Evolutionary conservation across 345 rosid genomes (phyloP).

Genomic region (Linum trigynum): DNA sequence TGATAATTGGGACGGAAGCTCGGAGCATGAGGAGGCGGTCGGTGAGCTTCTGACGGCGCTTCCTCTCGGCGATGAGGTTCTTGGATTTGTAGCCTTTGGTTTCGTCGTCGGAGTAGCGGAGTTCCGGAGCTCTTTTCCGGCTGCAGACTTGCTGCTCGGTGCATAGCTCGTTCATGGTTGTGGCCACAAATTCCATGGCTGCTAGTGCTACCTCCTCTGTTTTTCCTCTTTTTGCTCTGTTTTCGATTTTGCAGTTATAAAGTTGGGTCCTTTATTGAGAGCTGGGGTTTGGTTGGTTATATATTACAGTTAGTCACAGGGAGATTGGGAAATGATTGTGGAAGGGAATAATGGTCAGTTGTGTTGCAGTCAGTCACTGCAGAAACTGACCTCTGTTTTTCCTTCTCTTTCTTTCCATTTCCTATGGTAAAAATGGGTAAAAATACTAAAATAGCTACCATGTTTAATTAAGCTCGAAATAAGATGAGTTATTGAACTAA

Average conservation of each 20-base stretch:
- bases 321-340: neutral
- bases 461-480: too few species aligned
- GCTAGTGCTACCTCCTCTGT: neutral
- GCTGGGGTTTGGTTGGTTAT: neutral
- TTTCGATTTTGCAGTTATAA: too few species aligned
- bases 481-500: too few species aligned
- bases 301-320: neutral
- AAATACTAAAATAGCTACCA: too few species aligned
- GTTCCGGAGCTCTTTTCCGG: conserved; percentile 23
- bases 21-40: conserved; percentile 60
- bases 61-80: conserved; percentile 76
- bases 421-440: too few species aligned
- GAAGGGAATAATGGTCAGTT: neutral
- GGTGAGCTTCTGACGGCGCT: conserved; percentile 67
- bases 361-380: conserved; percentile 9
- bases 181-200: conserved; percentile 26
- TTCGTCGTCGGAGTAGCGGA: conserved; percentile 22
- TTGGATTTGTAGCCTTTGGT: conserved; percentile 38
- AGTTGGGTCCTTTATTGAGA: too few species aligned
- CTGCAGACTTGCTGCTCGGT: neutral
- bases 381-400: neutral
- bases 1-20: conserved; percentile 74
- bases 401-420: too few species aligned
- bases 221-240: neutral
- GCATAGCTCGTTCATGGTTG: conserved; percentile 16